Base-by-base conservation (phyloP, 352 stramenopile genomes). In the Phytophthora foliorum region DNA sequence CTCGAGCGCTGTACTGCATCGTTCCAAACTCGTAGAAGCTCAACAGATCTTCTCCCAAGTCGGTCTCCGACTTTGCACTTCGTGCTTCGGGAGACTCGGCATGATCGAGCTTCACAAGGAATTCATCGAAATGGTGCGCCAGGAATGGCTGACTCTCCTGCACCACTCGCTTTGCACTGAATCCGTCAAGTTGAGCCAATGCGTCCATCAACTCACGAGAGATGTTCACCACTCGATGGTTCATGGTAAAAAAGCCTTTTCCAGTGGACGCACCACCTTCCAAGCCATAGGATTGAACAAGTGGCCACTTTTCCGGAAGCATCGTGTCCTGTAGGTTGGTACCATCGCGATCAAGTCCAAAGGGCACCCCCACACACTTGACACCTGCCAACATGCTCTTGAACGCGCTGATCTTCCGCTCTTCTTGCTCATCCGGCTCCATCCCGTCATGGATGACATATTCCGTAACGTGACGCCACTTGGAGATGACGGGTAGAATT, bases 1-100 rank as follows among this genome's bases (percentile, higher is more conserved):
- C 83, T 11, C 80, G 72, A 5, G 79, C 48, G 0, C 78, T 69
- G 59, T 85, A 78, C 31, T 92, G 85, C 61, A 88, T 91, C 41
- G 85, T 91, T 9, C 87, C 87, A 64, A 94, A 94, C 54, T 93
- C 87, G 46, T 91, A 94, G 42, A 92, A 90, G 38, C 82, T 93
- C 27, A 92, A 36, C 9, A 94, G 34, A 48, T 94, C 82, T 32
- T 94, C 87, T 1, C 67, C 83, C 13, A 91, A 52, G 22, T 92
- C 87, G 19, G 24, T 67, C 63, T 94, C 87, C 1, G 80, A 76
- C 54, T 78, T 83, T 7, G 63, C 45, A 10, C 57, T 61, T 11
- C 86, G 82, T 1, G 21, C 66, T 16, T 82, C 67, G 0, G 83
- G 67, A 5, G 80, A 75, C 48, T 90, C 82, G 13, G 82, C 74